Conservation (phyloP, 2,329 filamentous ascomycete genomes). For the Aquanectria penicillioides region DNA sequence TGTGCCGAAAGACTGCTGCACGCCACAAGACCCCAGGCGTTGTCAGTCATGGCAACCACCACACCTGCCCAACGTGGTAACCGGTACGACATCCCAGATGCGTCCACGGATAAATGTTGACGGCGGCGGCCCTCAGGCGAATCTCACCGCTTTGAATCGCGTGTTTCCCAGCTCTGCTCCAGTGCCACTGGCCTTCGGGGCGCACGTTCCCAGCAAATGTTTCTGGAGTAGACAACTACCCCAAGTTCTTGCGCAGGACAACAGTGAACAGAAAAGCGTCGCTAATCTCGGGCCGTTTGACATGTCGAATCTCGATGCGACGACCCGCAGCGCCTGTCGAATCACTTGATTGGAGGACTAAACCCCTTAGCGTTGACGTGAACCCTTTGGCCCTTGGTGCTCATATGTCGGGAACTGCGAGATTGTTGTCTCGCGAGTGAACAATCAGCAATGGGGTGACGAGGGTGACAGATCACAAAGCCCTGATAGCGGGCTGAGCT, state of each 20-base stretch:
- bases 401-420: not conserved
- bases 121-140: not conserved
- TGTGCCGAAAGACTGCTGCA: not conserved
- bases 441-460: constrained; percentile 1
- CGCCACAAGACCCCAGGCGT: not conserved
- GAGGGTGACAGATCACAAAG: constrained; percentile 16
- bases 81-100: not conserved
- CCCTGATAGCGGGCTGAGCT: not conserved
- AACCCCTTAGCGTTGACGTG: not conserved
- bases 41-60: not conserved
- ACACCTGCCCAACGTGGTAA: constrained; percentile 18
- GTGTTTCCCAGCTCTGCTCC: not conserved
- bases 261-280: not conserved
- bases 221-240: not conserved
- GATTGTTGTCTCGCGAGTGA: not conserved
- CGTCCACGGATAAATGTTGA: not conserved
- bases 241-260: not conserved
- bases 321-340: constrained; percentile 3
- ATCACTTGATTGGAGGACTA: constrained; percentile 7
- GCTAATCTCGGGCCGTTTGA: constrained; percentile 19
- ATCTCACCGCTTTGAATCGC: constrained; percentile 17
- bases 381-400: not conserved
- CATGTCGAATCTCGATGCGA: constrained; percentile 7
- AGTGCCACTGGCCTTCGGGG: not conserved
- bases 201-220: not conserved